Evolutionary conservation across 2,329 filamentous ascomycete genomes (phyloP).

Genomic region (Colletotrichum paranaense): DNA sequence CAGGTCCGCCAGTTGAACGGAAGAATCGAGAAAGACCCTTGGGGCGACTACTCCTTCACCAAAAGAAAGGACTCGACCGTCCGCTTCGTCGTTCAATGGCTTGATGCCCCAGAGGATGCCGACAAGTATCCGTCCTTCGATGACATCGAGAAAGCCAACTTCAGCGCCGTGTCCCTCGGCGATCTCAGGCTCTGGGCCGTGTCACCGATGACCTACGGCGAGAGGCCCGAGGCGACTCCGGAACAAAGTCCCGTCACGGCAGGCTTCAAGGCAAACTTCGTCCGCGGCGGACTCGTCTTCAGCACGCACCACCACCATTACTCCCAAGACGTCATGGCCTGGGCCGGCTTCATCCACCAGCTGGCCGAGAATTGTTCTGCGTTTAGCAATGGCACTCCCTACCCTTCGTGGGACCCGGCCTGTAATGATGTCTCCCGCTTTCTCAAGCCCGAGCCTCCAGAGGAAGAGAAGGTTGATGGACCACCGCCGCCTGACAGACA

Average conservation of each 20-base stretch:
- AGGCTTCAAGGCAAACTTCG: constrained; percentile 54
- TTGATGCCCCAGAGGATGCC: constrained; percentile 42
- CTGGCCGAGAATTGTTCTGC: constrained; percentile 56
- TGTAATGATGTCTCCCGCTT: constrained; percentile 50
- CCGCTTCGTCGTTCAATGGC: constrained; percentile 48
- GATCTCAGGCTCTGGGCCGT: constrained; percentile 48
- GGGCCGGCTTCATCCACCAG: constrained; percentile 50
- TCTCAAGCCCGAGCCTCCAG: constrained; percentile 41
- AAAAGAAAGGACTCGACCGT: constrained; percentile 49
- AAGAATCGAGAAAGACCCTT: constrained; percentile 51
- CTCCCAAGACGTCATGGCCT: constrained; percentile 54
- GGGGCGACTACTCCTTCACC: constrained; percentile 49
- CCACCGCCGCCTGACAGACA: constrained; percentile 44
- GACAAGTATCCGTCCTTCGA: constrained; percentile 42
- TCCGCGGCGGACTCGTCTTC: constrained; percentile 54
- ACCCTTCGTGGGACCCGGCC: constrained; percentile 48
- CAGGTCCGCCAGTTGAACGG: constrained; percentile 52
- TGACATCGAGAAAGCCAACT: constrained; percentile 50
- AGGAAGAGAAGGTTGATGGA: constrained; percentile 44
- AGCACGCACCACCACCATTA: constrained; percentile 56
- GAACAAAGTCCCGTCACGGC: constrained; percentile 46
- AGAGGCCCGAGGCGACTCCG: constrained; percentile 51
- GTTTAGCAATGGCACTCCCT: constrained; percentile 41
- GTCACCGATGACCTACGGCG: constrained; percentile 50
- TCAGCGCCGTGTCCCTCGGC: constrained; percentile 45